Percentiles rank a stretch among this genome's conserved stretches.
These are phyloP conservation scores for Euphorbia corollata DNA, from an alignment of 441 rosid genomes.

Conservation along the genomic window DNA sequence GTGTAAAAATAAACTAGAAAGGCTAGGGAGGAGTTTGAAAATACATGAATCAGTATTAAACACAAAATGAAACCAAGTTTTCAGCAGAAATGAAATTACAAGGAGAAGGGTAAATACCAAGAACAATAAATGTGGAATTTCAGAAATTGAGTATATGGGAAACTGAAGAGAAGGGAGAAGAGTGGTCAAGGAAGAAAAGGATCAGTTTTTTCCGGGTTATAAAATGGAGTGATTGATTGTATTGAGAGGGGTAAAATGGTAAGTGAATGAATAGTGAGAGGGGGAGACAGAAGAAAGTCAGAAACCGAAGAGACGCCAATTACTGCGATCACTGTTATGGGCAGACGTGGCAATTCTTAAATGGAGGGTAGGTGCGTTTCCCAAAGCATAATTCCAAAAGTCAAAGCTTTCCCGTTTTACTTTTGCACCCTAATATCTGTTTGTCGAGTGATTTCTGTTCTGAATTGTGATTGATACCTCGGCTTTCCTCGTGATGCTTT, in stretches of 20 bases:
- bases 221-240: conserved; percentile 29
- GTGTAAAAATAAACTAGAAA: not conserved
- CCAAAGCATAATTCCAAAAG: conserved; percentile 16
- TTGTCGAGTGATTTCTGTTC: not conserved
- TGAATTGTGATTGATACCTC: not conserved
- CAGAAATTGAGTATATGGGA: conserved; percentile 12
- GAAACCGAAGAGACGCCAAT: conserved; percentile 26
- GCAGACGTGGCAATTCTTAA: conserved; percentile 25
- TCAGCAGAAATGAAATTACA: not conserved
- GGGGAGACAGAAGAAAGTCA: not conserved
- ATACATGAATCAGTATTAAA: too few relatives aligned
- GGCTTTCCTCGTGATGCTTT: not conserved
- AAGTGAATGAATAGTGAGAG: conserved; percentile 17
- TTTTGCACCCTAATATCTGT: not conserved
- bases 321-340: conserved; percentile 23
- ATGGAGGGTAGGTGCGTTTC: conserved; percentile 28
- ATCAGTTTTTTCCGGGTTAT: conserved; percentile 20
- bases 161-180: conserved; percentile 1
- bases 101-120: not conserved
- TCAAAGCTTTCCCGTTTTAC: conserved; percentile 30
- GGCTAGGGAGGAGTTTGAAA: too few relatives aligned
- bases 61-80: not conserved
- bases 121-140: not conserved
- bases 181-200: not conserved
- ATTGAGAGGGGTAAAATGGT: conserved; percentile 26